Base-by-base conservation (phyloP, 176 grass and related monocot genomes). In the Melocanna baccifera region DNA sequence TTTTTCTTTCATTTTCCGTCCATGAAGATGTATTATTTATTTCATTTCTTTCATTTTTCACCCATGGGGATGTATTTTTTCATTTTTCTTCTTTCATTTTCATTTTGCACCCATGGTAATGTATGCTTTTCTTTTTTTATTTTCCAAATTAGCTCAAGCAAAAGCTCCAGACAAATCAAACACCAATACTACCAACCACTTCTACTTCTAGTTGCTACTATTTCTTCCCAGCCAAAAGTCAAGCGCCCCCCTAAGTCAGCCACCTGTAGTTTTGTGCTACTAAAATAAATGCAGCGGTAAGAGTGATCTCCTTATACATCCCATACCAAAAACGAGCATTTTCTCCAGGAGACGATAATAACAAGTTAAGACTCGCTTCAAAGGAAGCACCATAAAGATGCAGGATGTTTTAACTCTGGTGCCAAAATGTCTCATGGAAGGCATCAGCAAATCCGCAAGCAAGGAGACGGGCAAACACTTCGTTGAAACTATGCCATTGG, bases 401-500 rank as follows among this genome's bases (percentile, higher is more conserved):
- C 53, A 43, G 52, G 25, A 70, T 3, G 43, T 71, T 77, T 85
- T 63, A 75, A 55, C 81, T 81, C 50, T 55, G 70, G 76, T 86
- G 70, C 79, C 89, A 87, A 80, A 84, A 91, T 39, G 85, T 84
- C 69, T 87, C 68, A 69, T 75, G 71, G 43, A 80, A 73, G 8
- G 62, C 63, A 87, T 87, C 76, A 43, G 62, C 81, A 56, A 22
- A 64, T 71, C 28, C 29, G 9, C 85, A 84, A 84, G 43, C 52
- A 6, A 62, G 61, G 62, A 84, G 74, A 83, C 34, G 6, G 68
- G 62, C 55, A 83, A 85, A 78, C 22, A 65, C 81, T 84, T 75
- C 57, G 69, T 67, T 78, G 48, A 87, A 84, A 80, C 84, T 92
- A 97, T 70, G 95, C 51, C 84, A 91, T 86, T 84, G 95, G 95